phyloP scores from a whole-genome alignment of 176 grass and related monocot genomes.

The Ampelocalamus luodianensis region DNA sequence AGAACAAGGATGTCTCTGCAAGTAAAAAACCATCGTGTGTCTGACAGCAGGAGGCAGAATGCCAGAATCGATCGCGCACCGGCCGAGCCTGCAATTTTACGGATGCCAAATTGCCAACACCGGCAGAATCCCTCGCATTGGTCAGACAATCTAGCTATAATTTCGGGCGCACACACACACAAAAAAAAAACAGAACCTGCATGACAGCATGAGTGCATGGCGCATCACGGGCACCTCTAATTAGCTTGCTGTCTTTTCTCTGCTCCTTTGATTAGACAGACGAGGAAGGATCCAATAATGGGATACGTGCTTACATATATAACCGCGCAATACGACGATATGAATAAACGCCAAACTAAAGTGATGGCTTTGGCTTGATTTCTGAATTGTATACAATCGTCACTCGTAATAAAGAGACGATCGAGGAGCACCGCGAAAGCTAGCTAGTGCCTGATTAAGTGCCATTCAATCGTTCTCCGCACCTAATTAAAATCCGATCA shows the following conservation, averaged over 20 bases:
- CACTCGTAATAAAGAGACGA: background rate
- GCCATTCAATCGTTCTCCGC: slow-evolving; percentile 41
- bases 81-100: background rate
- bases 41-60: background rate
- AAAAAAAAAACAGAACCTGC: background rate
- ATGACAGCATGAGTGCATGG: background rate
- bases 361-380: background rate
- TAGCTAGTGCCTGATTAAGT: background rate
- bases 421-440: background rate
- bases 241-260: too few relatives aligned
- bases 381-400: background rate
- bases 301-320: slow-evolving; percentile 1
- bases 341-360: background rate
- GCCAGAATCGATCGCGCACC: background rate
- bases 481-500: slow-evolving; percentile 8
- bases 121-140: background rate
- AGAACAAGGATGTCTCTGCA: background rate
- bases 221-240: too few relatives aligned
- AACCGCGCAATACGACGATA: slow-evolving; percentile 12
- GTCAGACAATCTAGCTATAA: background rate
- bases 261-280: too few relatives aligned
- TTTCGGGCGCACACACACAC: background rate
- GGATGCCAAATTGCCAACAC: background rate
- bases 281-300: background rate
- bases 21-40: background rate